phyloP scores from a whole-genome alignment of 495 filamentous ascomycete genomes.

The Podospora anserina region DNA sequence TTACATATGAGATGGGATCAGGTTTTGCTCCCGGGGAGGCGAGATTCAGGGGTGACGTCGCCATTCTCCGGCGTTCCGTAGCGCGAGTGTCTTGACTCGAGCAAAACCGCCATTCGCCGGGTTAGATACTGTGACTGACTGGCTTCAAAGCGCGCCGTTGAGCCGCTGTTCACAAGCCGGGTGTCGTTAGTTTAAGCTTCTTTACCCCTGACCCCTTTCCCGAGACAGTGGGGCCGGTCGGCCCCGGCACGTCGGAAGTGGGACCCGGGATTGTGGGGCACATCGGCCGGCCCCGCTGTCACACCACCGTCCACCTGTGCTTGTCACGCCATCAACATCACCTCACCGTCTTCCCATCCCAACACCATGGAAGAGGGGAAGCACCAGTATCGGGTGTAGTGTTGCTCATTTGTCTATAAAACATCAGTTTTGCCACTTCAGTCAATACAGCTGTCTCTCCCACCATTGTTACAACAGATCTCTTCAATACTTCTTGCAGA shows the following conservation, averaged over 20 bases:
- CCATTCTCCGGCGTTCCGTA: background rate
- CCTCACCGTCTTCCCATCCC: background rate
- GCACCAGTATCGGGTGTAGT: background rate
- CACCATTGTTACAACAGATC: background rate
- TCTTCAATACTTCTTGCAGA: background rate
- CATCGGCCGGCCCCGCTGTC: background rate
- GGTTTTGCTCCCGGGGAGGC: background rate
- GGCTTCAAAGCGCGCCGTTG: background rate
- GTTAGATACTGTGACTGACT: background rate
- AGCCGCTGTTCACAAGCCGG: background rate
- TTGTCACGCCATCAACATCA: slow-evolving; percentile 6
- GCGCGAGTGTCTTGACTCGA: background rate
- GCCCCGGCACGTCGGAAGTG: background rate
- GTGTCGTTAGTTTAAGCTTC: background rate
- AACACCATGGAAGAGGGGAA: background rate
- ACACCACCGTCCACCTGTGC: background rate
- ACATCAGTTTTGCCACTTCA: background rate
- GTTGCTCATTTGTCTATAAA: background rate
- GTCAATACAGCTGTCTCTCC: background rate
- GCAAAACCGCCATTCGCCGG: background rate
- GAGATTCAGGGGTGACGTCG: background rate
- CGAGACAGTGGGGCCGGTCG: background rate
- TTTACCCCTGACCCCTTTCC: slow-evolving; percentile 5
- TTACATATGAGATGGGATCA: background rate
- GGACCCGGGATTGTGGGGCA: background rate